phyloP scores from a whole-genome alignment of 371 early-diverging fungal genomes.

The Circinella minor region DNA sequence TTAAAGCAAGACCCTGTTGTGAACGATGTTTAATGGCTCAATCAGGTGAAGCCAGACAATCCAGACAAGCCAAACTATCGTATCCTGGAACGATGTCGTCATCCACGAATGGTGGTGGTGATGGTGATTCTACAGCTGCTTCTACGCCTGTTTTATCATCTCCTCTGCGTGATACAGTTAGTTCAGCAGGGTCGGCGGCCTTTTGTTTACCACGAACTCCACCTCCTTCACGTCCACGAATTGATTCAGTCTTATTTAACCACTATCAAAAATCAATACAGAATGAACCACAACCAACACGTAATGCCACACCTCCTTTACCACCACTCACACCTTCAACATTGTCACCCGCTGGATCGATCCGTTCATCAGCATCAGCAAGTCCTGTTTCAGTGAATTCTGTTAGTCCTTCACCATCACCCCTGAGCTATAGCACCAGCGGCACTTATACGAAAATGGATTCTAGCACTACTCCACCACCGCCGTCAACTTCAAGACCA shows the following conservation, averaged over 20 bases:
- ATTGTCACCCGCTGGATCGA: constrained; percentile 17
- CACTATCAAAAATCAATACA: constrained; percentile 21
- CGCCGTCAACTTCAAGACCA: background rate
- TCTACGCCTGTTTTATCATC: constrained; percentile 17
- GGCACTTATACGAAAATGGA: background rate
- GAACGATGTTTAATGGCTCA: constrained; percentile 66
- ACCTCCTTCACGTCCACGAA: constrained; percentile 14
- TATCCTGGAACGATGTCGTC: background rate
- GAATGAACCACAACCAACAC: constrained; percentile 4
- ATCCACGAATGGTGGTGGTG: background rate
- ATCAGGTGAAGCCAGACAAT: constrained; percentile 31
- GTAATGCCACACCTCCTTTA: constrained; percentile 17
- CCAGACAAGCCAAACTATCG: constrained; percentile 10
- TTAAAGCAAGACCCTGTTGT: constrained; percentile 65
- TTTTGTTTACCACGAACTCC: constrained; percentile 13
- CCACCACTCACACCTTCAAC: constrained; percentile 9
- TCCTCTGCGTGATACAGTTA: constrained; percentile 17
- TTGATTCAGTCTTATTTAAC: constrained; percentile 21
- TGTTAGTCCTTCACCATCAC: constrained; percentile 15
- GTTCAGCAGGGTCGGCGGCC: constrained; percentile 11
- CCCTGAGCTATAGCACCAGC: background rate
- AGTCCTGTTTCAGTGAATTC: constrained; percentile 10
- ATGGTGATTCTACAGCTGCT: background rate
- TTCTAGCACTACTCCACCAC: background rate
- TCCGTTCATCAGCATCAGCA: constrained; percentile 12